phyloP scores from a whole-genome alignment of 2,329 filamentous ascomycete genomes.

The Aspergillus ibericus region DNA sequence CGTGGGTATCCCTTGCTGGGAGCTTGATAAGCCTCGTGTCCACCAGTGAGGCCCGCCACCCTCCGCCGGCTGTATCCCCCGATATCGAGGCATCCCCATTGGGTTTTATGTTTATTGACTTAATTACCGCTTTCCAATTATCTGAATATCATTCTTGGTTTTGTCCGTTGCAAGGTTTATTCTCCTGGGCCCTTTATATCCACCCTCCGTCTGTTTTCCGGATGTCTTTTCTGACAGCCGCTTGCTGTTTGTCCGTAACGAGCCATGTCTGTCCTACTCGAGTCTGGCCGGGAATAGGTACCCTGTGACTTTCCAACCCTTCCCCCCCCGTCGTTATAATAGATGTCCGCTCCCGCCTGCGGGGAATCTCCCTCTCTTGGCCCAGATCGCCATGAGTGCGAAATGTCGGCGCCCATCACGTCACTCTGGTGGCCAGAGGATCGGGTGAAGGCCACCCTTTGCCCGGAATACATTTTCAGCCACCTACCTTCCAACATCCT shows the following conservation, averaged over 20 bases:
- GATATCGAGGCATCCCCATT: conserved; percentile 6
- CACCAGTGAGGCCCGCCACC: conserved; percentile 8
- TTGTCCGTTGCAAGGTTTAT: background rate
- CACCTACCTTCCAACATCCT: conserved; percentile 38
- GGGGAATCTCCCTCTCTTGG: conserved; percentile 1
- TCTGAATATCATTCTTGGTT: background rate
- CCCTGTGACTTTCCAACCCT: background rate
- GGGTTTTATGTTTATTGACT: conserved; percentile 6
- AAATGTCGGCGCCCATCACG: conserved; percentile 31
- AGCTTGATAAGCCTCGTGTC: conserved; percentile 27
- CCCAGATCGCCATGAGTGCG: conserved; percentile 18
- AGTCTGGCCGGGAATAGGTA: background rate
- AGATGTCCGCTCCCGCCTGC: background rate
- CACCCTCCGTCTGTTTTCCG: background rate
- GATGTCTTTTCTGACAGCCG: conserved; percentile 2
- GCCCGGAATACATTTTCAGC: conserved; percentile 41
- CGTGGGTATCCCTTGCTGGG: conserved; percentile 24
- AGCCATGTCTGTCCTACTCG: conserved; percentile 5
- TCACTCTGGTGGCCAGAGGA: conserved; percentile 50
- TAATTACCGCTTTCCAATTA: conserved; percentile 5
- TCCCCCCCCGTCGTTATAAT: conserved; percentile 9
- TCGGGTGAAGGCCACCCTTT: conserved; percentile 44
- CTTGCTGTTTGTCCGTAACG: conserved; percentile 5
- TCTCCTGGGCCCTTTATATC: background rate
- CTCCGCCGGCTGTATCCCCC: conserved; percentile 3